Base-by-base conservation (phyloP, 352 stramenopile genomes). In the Phytopythium mirpurense region DNA sequence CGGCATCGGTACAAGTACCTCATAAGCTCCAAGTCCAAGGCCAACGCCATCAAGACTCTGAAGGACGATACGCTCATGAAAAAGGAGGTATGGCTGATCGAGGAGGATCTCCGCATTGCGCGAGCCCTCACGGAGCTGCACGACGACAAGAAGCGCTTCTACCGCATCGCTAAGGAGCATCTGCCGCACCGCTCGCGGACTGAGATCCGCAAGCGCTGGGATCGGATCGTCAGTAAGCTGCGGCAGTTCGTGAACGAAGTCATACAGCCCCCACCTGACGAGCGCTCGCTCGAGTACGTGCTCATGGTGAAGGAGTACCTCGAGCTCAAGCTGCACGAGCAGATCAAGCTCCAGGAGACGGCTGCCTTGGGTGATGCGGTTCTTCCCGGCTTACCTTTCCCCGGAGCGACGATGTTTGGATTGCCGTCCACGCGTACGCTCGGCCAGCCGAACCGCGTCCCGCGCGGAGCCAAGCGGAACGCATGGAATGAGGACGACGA, bases 51-150 rank as follows among this genome's bases (percentile, higher is more conserved):
- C 24, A 91, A 90, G 56, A 61, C 70, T 2, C 73, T 83, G 21
- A 69, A 90, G 46, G 57, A 56, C 35, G 72, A 82, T 49, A 57
- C 68, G 23, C 43, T 64, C 0, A 59, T 74, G 0, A 64, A 71
- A 26, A 70, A 67, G 31, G 64, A 66, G 19, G 60, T 57, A 18
- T 94, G 81, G 81, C 57, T 89, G 46, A 59, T 91, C 8, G 84
- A 94, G 70, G 84, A 94, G 53, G 84, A 94, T 40, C 44, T 94
- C 27, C 76, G 83, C 6, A 72, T 94, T 47, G 71, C 72, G 5
- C 73, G 83, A n/a, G 83, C 81, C 6, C 66, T 90, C 21, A 56
- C 86, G 41, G 77, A 85, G 48, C 79, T 87, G 11, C 67, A 77
- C 55, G 60, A 73, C n/a, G 75, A 88, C 44, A 80, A 72, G 21